These are phyloP conservation scores for Penicillium olsonii DNA, from an alignment of 2,329 filamentous ascomycete genomes.

Conservation along the genomic window DNA sequence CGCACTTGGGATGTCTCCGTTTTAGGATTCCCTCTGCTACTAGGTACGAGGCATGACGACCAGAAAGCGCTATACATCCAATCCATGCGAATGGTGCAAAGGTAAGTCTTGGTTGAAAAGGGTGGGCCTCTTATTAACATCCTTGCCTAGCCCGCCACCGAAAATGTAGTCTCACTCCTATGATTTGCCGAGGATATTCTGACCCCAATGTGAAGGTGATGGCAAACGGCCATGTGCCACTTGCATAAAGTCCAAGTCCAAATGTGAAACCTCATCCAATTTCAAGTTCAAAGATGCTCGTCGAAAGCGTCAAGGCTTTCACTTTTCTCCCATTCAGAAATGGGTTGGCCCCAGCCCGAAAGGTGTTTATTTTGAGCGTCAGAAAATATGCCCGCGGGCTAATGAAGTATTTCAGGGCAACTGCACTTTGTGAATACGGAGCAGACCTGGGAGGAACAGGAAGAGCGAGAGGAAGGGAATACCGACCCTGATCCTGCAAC, in stretches of 20 bases:
- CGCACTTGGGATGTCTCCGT: neutral
- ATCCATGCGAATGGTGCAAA: slow-evolving; percentile 12
- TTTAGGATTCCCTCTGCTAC: neutral
- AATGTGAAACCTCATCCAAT: slow-evolving; percentile 2
- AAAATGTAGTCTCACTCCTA: slow-evolving; percentile 6
- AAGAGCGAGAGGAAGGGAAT: neutral
- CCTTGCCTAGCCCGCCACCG: slow-evolving; percentile 1
- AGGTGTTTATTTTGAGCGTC: neutral
- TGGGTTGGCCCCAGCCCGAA: slow-evolving; percentile 3
- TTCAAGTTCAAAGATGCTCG: slow-evolving; percentile 11
- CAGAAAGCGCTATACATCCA: slow-evolving; percentile 6
- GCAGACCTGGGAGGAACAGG: neutral
- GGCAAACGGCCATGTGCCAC: slow-evolving; percentile 7
- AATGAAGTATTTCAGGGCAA: neutral
- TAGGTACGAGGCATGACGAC: neutral
- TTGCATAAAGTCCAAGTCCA: slow-evolving; percentile 6
- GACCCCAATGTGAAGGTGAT: slow-evolving; percentile 1
- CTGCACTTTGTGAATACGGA: slow-evolving; percentile 1
- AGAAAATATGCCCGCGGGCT: neutral
- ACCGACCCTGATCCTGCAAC: neutral
- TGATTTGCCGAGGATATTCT: neutral
- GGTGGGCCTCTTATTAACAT: neutral
- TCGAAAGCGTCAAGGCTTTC: neutral
- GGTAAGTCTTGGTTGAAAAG: neutral
- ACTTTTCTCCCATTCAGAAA: slow-evolving; percentile 9